These are phyloP conservation scores for Irpex rosettiformis DNA, from an alignment of 1,284 basidiomycete genomes.

Conservation along the genomic window DNA sequence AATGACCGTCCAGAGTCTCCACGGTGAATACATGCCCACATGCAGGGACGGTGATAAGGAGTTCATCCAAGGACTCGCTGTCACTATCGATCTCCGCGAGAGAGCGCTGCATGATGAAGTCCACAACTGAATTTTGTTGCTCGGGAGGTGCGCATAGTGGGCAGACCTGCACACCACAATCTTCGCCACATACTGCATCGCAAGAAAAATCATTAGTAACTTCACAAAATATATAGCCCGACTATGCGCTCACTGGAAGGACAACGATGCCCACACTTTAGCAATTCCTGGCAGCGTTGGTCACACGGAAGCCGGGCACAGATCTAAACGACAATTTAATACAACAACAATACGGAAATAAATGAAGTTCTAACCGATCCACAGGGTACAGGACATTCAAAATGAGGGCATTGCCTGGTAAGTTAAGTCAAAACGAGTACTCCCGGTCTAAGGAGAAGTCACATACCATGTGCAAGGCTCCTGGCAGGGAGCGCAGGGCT, in stretches of 20 bases:
- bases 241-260: background rate
- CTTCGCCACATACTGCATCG: background rate
- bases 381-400: background rate
- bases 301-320: background rate
- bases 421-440: background rate
- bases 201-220: background rate
- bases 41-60: conserved; percentile 53
- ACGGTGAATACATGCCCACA: conserved; percentile 71
- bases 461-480: conserved; percentile 51
- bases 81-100: conserved; percentile 47
- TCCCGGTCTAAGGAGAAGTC: conserved; percentile 24
- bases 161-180: background rate
- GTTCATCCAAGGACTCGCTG: conserved; percentile 41
- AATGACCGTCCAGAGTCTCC: conserved; percentile 65
- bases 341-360: background rate
- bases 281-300: background rate
- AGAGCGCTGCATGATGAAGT: conserved; percentile 28
- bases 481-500: conserved; percentile 62
- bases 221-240: background rate
- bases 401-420: background rate
- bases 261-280: background rate
- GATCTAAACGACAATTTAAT: background rate
- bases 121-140: background rate
- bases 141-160: background rate
- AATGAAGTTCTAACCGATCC: background rate